Evolutionary conservation across 495 filamentous ascomycete genomes (phyloP).

Genomic region (Hamigera avellanea): DNA sequence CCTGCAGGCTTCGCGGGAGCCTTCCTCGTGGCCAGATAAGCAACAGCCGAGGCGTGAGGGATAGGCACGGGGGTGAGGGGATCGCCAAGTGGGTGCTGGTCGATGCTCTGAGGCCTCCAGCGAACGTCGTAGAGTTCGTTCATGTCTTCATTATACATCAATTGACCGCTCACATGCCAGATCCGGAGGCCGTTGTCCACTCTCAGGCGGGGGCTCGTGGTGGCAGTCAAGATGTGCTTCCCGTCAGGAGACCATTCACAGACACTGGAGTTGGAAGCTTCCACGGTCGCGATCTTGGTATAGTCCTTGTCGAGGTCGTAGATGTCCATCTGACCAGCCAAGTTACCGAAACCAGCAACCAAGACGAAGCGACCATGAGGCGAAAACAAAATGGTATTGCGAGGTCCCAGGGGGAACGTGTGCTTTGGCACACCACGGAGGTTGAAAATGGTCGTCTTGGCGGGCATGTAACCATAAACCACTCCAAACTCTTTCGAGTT

Average conservation of each 20-base stretch:
- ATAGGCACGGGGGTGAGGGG: slow-evolving; percentile 65
- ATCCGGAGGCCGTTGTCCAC: slow-evolving; percentile 95
- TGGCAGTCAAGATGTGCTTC: slow-evolving; percentile 88
- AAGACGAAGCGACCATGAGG: slow-evolving; percentile 86
- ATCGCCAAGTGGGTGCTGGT: slow-evolving; percentile 51
- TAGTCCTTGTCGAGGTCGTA: slow-evolving; percentile 92
- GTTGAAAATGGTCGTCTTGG: slow-evolving; percentile 96
- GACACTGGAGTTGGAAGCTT: slow-evolving; percentile 88
- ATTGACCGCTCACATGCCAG: slow-evolving; percentile 80
- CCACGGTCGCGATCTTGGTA: slow-evolving; percentile 81
- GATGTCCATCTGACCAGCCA: slow-evolving; percentile 94
- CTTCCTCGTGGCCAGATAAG: slow-evolving; percentile 75
- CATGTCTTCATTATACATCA: slow-evolving; percentile 94
- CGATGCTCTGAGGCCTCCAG: slow-evolving; percentile 68
- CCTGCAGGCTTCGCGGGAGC: slow-evolving; percentile 90
- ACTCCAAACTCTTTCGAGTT: slow-evolving; percentile 96
- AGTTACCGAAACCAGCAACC: slow-evolving; percentile 92
- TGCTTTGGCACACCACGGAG: slow-evolving; percentile 67
- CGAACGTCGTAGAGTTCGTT: slow-evolving; percentile 84
- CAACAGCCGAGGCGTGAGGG: slow-evolving; percentile 73
- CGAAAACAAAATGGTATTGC: slow-evolving; percentile 93
- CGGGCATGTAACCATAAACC: slow-evolving; percentile 94
- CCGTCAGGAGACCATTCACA: slow-evolving; percentile 97
- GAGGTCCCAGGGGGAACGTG: slow-evolving; percentile 70
- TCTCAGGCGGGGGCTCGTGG: slow-evolving; percentile 83